phyloP scores from a whole-genome alignment of 345 rosid genomes.

The Moricandia moricandioides region DNA sequence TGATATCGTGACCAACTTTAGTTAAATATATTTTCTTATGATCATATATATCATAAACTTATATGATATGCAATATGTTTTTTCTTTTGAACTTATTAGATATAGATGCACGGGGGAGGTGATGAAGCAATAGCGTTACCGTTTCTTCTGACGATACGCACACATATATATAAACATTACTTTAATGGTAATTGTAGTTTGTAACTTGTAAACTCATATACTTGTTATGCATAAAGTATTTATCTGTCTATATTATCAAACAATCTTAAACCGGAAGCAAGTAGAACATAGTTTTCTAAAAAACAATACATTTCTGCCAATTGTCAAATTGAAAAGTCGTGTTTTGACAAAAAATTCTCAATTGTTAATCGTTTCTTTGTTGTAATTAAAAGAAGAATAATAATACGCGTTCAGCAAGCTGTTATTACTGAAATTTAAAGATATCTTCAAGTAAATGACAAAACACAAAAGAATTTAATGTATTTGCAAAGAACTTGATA shows the following conservation, averaged over 20 bases:
- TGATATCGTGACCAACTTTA: conserved; percentile 8
- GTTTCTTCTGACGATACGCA: background rate
- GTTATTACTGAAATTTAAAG: background rate
- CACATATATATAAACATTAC: background rate
- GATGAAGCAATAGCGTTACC: background rate
- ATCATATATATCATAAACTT: background rate
- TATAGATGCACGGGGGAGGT: background rate
- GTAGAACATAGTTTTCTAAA: background rate
- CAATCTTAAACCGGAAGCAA: background rate
- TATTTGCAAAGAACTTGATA: conserved; percentile 18
- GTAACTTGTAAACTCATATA: background rate
- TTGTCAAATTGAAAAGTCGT: conserved; percentile 9
- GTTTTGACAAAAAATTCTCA: conserved; percentile 4
- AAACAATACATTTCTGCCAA: background rate
- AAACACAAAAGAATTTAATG: background rate
- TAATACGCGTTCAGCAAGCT: conserved; percentile 12
- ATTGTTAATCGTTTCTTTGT: background rate
- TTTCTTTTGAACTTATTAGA: background rate
- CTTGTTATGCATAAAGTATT: background rate
- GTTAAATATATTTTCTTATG: background rate
- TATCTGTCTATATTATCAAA: background rate
- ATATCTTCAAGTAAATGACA: conserved; percentile 10
- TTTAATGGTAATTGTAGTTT: background rate
- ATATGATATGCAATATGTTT: background rate
- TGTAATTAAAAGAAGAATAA: background rate